Evolutionary conservation across 1,284 basidiomycete genomes (phyloP).

Genomic region (Thecaphora thlaspeos): DNA sequence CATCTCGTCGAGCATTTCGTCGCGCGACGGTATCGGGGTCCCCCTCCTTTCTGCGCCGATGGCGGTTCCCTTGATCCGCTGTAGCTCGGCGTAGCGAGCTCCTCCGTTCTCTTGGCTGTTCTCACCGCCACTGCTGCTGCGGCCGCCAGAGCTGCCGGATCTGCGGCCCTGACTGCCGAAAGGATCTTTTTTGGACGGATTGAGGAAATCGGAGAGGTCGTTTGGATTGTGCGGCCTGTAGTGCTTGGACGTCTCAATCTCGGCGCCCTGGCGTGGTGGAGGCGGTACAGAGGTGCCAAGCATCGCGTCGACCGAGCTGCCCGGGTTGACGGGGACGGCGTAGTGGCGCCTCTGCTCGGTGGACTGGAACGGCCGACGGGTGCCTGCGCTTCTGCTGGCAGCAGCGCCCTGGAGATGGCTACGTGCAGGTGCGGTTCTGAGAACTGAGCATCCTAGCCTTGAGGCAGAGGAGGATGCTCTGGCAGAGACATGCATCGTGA

Average conservation of each 20-base stretch:
- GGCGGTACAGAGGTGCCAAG: slow-evolving; percentile 42
- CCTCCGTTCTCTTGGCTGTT: background rate
- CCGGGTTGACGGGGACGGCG: slow-evolving; percentile 44
- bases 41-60: slow-evolving; percentile 29
- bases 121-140: slow-evolving; percentile 1
- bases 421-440: background rate
- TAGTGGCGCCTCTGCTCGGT: slow-evolving; percentile 2
- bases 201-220: slow-evolving; percentile 37
- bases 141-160: slow-evolving; percentile 1
- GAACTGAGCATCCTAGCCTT: too few species aligned
- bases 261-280: slow-evolving; percentile 23
- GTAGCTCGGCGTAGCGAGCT: slow-evolving; percentile 20
- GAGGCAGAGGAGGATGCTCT: background rate
- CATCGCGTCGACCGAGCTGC: slow-evolving; percentile 44
- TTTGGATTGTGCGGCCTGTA: slow-evolving; percentile 36
- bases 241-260: slow-evolving; percentile 7
- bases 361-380: slow-evolving; percentile 9
- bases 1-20: slow-evolving; percentile 39
- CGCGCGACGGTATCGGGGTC: slow-evolving; percentile 31
- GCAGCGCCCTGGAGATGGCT: background rate
- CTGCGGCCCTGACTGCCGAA: background rate
- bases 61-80: slow-evolving; percentile 29
- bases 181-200: slow-evolving; percentile 5
- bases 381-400: background rate
- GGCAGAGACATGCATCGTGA: background rate